Base-by-base conservation (phyloP, 2,329 filamentous ascomycete genomes). In the Delphinella strobiligena region DNA sequence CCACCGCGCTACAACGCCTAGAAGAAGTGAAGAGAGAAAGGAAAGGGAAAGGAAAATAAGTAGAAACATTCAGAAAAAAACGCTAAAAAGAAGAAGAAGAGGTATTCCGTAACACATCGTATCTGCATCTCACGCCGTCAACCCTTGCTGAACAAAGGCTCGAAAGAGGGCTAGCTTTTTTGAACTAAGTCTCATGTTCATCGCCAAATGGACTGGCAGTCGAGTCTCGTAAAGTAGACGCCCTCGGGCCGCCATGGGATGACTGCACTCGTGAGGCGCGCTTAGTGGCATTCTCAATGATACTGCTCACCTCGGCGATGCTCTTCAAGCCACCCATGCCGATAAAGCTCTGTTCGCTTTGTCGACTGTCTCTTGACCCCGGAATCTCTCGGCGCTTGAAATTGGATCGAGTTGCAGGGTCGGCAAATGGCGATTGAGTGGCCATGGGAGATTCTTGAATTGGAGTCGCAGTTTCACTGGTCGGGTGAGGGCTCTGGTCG, bases 261-360 rank as follows among this genome's bases (percentile, higher is more conserved):
- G 47, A n/a, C n/a, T n/a, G 54, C 46, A 41, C 57, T 48, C 50
- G 40, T 37, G 54, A 62, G 35, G 60, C 61, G 19, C 61, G 54
- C 45, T 55, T 59, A 1, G 59, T 60, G 17, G 58, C 57, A 46
- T 68, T 65, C 43, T 69, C 66, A 5, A 62, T 61, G n/a, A 68
- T 65, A 14, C 64, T 63, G 15, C 59, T 62, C 44, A 68, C 16
- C 8, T 19, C 22, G 22, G 22, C 22, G 22, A 27, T 27, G 22
- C 22, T 27, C 22, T 27, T 27, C 7, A 27, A 40, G 10, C 49
- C 51, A 2, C 52, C 52, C 3, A 47, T 49, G 4, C 48, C 49
- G 33, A 27, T 27, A 12, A 27, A 27, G 22, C 22, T 27, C 7
- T 27, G 22, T 12, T 27, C 22, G 12, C 22, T 27, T 27, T 27